Base-by-base conservation (phyloP, 805 yeast species). In the Phaffomyces thermotolerans region DNA sequence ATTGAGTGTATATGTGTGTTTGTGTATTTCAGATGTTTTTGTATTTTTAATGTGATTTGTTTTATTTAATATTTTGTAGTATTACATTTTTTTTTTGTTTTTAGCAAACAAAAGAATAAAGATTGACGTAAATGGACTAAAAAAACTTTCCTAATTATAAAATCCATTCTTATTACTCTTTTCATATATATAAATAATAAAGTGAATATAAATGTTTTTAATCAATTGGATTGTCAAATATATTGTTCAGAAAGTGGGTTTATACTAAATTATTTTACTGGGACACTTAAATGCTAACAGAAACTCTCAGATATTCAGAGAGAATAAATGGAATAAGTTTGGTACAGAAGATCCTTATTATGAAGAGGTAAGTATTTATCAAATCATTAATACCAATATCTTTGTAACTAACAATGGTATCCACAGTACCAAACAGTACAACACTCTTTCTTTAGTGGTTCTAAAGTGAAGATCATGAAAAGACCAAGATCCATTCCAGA, bases 401-500 rank as follows among this genome's bases (percentile, higher is more conserved):
- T 9, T 29, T 20, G 29, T 9, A 10, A 27, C 29, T 27, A 27
- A 27, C 29, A 36, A 22, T 5, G 2, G 8, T 2, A 5, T 6
- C 18, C 4, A 20, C 5, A 57, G 59, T 47, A 47, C 32, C 54
- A 54, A 37, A 42, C 50, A 5, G 57, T 54, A 14, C 54, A 54
- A 36, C 42, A 38, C 32, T 52, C 58, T 1, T 48, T 50, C 44
- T 45, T 56, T 32, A 48, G 47, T 4, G 48, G 53, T 2, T 36
- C 43, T 12, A 41, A 45, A 31, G 34, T 42, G n/a, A 52, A 54
- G 48, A 57, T 41, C 30, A 35, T 45, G 20, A 56, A 48, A 44
- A 50, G 32, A 30, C 52, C 51, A 15, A 67, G 72, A 51, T 55
- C 65, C 44, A 53, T 75, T 8, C 93, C 95, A 1, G 69, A 64